Percentiles rank a stretch among this genome's conserved stretches.
These are phyloP conservation scores for Entamoeba invadens DNA, from an alignment of 208 protist species.

Conservation along the genomic window DNA sequence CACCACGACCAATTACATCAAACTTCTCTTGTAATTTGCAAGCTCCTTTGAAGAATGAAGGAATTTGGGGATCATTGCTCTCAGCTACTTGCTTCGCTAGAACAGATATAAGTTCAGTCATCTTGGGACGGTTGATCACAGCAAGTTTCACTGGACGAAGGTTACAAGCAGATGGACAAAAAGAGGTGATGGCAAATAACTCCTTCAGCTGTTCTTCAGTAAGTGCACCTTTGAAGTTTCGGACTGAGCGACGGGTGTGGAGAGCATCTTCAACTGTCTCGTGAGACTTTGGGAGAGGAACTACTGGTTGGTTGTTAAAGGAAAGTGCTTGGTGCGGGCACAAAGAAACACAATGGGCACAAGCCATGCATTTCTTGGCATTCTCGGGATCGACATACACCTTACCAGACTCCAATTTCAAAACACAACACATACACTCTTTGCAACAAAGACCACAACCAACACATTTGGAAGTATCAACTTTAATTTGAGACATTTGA, in stretches of 20 bases:
- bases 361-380: background rate
- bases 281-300: background rate
- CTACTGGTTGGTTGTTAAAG: background rate
- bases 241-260: background rate
- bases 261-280: background rate
- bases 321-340: background rate
- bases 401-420: background rate
- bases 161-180: background rate
- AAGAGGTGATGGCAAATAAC: background rate
- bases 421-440: background rate
- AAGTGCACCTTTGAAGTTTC: background rate
- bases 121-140: background rate
- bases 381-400: background rate
- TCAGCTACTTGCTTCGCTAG: background rate
- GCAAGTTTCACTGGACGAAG: background rate
- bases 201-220: background rate
- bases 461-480: background rate
- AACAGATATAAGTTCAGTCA: background rate
- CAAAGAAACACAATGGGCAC: background rate
- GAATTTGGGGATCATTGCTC: background rate
- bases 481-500: too few relatives aligned
- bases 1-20: background rate
- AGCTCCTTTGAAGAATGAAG: background rate
- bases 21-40: background rate
- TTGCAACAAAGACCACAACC: background rate